These are phyloP conservation scores for Esteya vermicola DNA, from an alignment of 2,329 filamentous ascomycete species.

Conservation along the genomic window DNA sequence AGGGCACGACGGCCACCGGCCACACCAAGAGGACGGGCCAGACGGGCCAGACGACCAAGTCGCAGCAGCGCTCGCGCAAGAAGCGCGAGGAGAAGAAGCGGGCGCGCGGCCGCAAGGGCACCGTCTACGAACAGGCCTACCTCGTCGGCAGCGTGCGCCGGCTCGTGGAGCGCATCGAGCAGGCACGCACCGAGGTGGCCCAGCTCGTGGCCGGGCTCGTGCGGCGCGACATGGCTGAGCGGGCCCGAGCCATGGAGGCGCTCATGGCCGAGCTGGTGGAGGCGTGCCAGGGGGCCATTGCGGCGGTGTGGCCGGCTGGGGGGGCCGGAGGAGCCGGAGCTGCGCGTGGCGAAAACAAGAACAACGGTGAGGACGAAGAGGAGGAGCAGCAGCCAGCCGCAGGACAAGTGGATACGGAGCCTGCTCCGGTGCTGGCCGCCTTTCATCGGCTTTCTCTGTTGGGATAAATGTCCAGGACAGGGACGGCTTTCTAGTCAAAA, in stretches of 20 bases:
- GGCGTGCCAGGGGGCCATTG: conserved; percentile 50
- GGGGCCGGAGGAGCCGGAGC: conserved; percentile 6
- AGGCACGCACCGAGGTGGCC: conserved; percentile 55
- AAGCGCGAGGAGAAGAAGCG: conserved; percentile 88
- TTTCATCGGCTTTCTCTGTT: conserved; percentile 37
- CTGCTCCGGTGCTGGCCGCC: conserved; percentile 32
- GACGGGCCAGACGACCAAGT: conserved; percentile 8
- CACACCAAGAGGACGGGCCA: conserved; percentile 7
- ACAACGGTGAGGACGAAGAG: no score
- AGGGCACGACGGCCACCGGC: conserved; percentile 39
- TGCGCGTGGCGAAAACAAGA: no score
- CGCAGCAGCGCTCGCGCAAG: conserved; percentile 60
- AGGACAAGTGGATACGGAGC: conserved; percentile 13
- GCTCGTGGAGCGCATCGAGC: conserved; percentile 70
- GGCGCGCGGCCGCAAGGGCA: conserved; percentile 87
- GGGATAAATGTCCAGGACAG: conserved; percentile 22
- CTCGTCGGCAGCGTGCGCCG: conserved; percentile 76
- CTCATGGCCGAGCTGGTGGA: conserved; percentile 62
- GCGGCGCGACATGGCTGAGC: conserved; percentile 73
- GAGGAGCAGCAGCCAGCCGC: neutral
- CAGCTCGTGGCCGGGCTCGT: conserved; percentile 64
- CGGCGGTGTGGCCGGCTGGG: conserved; percentile 46
- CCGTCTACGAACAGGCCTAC: conserved; percentile 96
- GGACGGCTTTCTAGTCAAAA: neutral
- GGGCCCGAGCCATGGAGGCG: conserved; percentile 62